Conservation (phyloP, 2,329 filamentous ascomycete species). For the Phialophora macrospora region DNA sequence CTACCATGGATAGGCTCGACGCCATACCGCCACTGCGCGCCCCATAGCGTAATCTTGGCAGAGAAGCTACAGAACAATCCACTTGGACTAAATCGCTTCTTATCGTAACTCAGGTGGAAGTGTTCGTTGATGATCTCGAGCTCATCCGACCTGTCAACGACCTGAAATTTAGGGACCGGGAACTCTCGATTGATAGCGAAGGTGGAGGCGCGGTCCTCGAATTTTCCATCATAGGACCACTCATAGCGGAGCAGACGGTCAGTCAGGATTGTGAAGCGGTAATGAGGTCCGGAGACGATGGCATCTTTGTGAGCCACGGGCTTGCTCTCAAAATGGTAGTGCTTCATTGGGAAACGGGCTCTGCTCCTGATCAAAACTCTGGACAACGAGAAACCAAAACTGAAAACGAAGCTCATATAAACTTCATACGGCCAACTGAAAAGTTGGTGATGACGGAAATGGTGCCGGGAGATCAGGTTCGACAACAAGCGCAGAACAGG, state of each 20-base stretch:
- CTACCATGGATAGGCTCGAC: conserved; percentile 42
- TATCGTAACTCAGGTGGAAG: conserved; percentile 64
- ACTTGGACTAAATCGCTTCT: conserved; percentile 58
- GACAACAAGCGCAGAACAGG: not conserved
- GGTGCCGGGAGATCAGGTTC: not conserved
- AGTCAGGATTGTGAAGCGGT: conserved; percentile 65
- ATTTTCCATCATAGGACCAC: conserved; percentile 63
- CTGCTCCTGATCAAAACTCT: not conserved
- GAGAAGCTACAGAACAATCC: conserved; percentile 55
- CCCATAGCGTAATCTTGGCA: conserved; percentile 49
- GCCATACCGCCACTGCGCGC: conserved; percentile 59
- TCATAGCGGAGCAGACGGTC: conserved; percentile 65
- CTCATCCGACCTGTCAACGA: conserved; percentile 50
- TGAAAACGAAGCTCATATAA: not conserved
- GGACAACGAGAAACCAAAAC: not conserved
- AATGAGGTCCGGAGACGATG: conserved; percentile 55
- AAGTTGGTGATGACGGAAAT: not conserved
- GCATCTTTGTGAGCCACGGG: conserved; percentile 54
- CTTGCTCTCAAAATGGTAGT: conserved; percentile 42
- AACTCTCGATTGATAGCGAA: conserved; percentile 60
- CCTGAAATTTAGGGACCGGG: conserved; percentile 34
- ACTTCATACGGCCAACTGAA: not conserved
- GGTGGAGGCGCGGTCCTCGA: conserved; percentile 66
- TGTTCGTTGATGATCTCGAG: conserved; percentile 62
- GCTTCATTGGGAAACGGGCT: conserved; percentile 28